Conservation (phyloP, 257 asterid genomes). For the Gentiana macrophylla region DNA sequence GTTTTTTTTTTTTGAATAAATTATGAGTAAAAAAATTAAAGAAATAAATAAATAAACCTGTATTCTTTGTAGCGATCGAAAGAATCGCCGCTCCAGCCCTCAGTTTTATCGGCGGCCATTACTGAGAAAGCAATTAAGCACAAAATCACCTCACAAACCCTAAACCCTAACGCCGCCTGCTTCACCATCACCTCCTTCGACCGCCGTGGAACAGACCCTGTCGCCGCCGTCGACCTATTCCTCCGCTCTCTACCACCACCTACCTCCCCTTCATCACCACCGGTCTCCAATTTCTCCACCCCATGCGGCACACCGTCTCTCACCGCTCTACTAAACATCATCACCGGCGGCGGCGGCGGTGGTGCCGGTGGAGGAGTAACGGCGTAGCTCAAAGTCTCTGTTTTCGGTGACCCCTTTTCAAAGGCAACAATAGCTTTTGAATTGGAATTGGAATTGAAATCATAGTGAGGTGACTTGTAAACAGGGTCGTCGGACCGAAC, state of each 20-base stretch:
- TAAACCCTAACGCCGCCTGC: constrained; percentile 47
- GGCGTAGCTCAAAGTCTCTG: constrained; percentile 24
- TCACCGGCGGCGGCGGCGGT: constrained; percentile 23
- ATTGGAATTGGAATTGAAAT: constrained; percentile 2
- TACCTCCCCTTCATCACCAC: constrained; percentile 25
- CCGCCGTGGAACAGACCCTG: constrained; percentile 26
- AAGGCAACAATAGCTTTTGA: constrained; percentile 31
- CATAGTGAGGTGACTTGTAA: constrained; percentile 22
- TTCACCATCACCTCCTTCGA: constrained; percentile 33
- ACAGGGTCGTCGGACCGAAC: constrained; percentile 52
- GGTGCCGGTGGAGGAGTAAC: constrained; percentile 10
- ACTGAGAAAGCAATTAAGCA: constrained; percentile 80
- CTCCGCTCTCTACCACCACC: constrained; percentile 40
- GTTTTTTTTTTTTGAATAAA: not conserved
- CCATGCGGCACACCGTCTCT: constrained; percentile 21
- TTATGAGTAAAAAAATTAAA: not conserved
- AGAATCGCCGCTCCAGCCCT: constrained; percentile 98
- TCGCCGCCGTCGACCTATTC: constrained; percentile 20
- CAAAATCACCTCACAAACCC: constrained; percentile 49
- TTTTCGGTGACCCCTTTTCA: constrained; percentile 42
- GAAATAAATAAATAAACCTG: constrained; percentile 26
- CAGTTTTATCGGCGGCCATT: constrained; percentile 90
- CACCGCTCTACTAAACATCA: constrained; percentile 38
- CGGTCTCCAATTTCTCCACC: constrained; percentile 42
- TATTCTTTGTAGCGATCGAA: constrained; percentile 82